These are phyloP conservation scores for Piper longum DNA, from an alignment of 164 flowering plant genomes.

Conservation along the genomic window DNA sequence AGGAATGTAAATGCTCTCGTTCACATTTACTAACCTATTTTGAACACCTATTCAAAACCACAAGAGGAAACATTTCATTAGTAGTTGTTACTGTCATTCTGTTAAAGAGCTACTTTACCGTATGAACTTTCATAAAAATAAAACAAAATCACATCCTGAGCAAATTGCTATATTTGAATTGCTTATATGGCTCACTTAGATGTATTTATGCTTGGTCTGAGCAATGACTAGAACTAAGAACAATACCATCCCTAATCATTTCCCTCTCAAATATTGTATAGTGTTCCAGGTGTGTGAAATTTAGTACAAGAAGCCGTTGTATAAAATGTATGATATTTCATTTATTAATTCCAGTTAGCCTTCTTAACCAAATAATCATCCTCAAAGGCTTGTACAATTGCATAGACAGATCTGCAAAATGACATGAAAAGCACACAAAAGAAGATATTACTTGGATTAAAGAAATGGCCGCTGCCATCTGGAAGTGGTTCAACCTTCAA, in stretches of 20 bases:
- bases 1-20: slow-evolving; percentile 79
- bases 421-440: not conserved
- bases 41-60: slow-evolving; percentile 41
- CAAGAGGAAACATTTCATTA: not conserved
- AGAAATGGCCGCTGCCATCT: slow-evolving; percentile 93
- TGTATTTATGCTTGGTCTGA: no score
- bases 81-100: not conserved
- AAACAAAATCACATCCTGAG: no score
- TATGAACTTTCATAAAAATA: no score
- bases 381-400: not conserved
- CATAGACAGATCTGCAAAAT: not conserved
- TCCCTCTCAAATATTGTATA: no score
- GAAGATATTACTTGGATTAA: slow-evolving; percentile 58
- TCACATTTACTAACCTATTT: slow-evolving; percentile 59
- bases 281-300: no score
- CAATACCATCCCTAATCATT: no score
- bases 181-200: no score
- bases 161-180: no score
- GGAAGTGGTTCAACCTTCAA: slow-evolving; percentile 91
- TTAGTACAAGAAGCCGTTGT: no score
- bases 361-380: not conserved
- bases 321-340: no score
- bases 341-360: not conserved
- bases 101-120: no score
- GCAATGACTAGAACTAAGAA: no score